Evolutionary conservation across 139 green algal genomes (phyloP).

Genomic region (Trebouxia sp.): DNA sequence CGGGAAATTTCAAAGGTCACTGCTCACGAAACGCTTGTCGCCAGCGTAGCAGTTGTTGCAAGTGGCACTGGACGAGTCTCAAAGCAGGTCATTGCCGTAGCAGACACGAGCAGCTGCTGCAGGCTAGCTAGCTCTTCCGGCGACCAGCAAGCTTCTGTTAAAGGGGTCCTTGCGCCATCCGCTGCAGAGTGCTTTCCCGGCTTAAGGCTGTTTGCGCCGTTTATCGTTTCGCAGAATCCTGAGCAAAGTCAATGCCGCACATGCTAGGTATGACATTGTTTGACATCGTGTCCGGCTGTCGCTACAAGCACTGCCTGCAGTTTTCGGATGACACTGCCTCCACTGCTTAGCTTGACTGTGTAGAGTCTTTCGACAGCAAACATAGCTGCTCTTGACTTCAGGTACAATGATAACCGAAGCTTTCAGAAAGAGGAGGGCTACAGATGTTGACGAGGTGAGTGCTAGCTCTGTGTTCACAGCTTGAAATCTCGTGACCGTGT

Average conservation of each 20-base stretch:
- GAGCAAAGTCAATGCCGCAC: background rate
- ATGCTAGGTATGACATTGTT: background rate
- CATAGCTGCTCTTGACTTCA: background rate
- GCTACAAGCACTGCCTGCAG: background rate
- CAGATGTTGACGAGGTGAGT: constrained; percentile 6
- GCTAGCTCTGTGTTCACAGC: no score
- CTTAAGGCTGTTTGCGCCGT: no score
- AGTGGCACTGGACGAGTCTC: background rate
- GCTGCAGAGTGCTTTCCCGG: background rate
- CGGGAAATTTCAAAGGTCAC: background rate
- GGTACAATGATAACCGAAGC: background rate
- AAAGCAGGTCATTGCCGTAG: no score
- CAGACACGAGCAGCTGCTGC: no score
- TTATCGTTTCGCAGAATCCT: no score
- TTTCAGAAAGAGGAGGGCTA: background rate
- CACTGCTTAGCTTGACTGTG: constrained; percentile 8
- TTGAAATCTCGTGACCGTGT: background rate
- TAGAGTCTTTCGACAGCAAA: no score
- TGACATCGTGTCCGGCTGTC: no score
- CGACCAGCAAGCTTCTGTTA: no score
- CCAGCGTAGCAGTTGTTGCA: background rate
- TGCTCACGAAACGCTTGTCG: background rate
- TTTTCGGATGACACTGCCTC: background rate
- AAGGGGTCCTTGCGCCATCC: background rate
- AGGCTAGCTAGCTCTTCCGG: no score